Conservation (phyloP, 495 filamentous ascomycete genomes). For the Hypoxylon intermedium region DNA sequence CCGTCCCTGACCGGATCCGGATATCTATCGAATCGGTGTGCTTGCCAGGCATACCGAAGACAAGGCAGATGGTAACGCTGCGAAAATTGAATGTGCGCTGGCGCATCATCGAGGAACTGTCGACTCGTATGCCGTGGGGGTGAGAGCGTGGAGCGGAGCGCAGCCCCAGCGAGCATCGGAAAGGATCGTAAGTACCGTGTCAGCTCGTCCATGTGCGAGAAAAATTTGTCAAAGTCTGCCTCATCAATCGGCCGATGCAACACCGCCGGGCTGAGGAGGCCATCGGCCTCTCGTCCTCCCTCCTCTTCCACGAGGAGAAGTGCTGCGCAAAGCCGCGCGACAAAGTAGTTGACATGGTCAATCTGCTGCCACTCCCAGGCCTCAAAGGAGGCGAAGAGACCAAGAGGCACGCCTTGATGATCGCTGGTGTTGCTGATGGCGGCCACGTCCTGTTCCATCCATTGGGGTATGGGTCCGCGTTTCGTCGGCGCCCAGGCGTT, state of each 20-base stretch:
- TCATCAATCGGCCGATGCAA: too few species aligned
- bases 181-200: not conserved
- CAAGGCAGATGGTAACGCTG: not conserved
- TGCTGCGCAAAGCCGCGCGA: constrained; percentile 5
- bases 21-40: not conserved
- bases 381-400: constrained; percentile 10
- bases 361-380: constrained; percentile 11
- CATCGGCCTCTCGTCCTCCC: not conserved
- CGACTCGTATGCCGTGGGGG: not conserved
- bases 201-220: constrained; percentile 2
- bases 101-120: not conserved
- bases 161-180: not conserved
- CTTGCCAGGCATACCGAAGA: not conserved
- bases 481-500: constrained; percentile 11
- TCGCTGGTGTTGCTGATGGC: constrained; percentile 14
- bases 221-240: constrained; percentile 1
- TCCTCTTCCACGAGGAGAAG: not conserved
- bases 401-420: not conserved
- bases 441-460: constrained; percentile 1
- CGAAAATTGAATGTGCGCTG: not conserved
- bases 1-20: not conserved
- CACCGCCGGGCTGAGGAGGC: too few species aligned
- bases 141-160: not conserved
- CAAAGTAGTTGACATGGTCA: constrained; percentile 5
- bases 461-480: not conserved